Evolutionary conservation across 192 early-diverging fungal genomes (phyloP).

Genomic region (Powellomyces hirtus): DNA sequence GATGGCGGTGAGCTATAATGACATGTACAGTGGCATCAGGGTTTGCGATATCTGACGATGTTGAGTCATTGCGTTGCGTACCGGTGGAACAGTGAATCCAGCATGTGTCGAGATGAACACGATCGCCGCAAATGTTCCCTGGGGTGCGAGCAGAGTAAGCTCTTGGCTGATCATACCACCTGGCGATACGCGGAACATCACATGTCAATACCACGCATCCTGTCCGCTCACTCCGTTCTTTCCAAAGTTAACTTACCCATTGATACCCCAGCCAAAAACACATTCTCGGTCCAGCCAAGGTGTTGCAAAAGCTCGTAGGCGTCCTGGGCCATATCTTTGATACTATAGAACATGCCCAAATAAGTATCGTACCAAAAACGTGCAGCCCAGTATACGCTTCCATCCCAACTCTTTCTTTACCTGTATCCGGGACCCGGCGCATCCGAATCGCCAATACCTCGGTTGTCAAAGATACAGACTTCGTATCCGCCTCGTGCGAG

Average conservation of each 20-base stretch:
- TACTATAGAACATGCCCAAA: too few relatives aligned
- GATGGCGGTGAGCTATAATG: neutral
- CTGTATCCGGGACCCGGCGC: constrained; percentile 43
- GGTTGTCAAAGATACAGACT: constrained; percentile 79
- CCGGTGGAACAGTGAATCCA: constrained; percentile 43
- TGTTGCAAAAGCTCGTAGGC: constrained; percentile 63
- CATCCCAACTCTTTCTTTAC: too few relatives aligned
- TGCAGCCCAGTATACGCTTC: too few relatives aligned
- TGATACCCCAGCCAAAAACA: constrained; percentile 80
- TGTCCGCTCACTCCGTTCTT: too few relatives aligned
- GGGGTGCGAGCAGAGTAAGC: constrained; percentile 55
- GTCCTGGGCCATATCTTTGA: constrained; percentile 78
- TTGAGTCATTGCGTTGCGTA: too few relatives aligned
- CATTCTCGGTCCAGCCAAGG: constrained; percentile 67
- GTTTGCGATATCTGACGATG: too few relatives aligned
- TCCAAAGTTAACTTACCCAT: too few relatives aligned
- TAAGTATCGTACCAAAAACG: too few relatives aligned
- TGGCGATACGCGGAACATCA: neutral
- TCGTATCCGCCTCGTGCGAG: constrained; percentile 59
- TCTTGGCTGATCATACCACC: constrained; percentile 76
- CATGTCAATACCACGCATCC: neutral
- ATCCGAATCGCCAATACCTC: constrained; percentile 69
- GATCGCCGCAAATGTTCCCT: constrained; percentile 53
- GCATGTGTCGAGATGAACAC: constrained; percentile 61
- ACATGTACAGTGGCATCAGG: too few relatives aligned